Conservation (phyloP, 2,329 filamentous ascomycete species). For the Sarocladiaceae sp. region DNA sequence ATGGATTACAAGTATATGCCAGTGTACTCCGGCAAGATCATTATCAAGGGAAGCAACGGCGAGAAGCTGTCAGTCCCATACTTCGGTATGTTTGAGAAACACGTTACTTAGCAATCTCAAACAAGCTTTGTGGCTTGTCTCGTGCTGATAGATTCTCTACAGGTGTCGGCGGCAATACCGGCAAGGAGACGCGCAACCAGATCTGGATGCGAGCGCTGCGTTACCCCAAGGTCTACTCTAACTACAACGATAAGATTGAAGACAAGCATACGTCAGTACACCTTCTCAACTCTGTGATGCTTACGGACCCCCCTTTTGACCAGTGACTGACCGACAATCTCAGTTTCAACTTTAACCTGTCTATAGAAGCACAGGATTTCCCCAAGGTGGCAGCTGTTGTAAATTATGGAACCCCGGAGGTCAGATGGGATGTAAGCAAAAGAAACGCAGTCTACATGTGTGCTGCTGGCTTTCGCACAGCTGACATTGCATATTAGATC, state of each 20-base stretch:
- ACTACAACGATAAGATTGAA: not conserved
- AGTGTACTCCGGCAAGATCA: slow-evolving; percentile 27
- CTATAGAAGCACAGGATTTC: not conserved
- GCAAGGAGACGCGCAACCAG: not conserved
- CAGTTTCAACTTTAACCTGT: not conserved
- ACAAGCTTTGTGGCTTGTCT: not conserved
- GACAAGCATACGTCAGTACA: not conserved
- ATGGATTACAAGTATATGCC: slow-evolving; percentile 12
- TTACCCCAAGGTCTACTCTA: not conserved
- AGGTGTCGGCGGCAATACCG: not conserved
- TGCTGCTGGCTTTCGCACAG: too few species aligned
- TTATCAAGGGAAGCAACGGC: slow-evolving; percentile 22
- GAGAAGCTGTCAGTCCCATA: slow-evolving; percentile 26
- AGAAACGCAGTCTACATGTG: not conserved
- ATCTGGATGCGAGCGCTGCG: not conserved
- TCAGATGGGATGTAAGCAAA: not conserved
- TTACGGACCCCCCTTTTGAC: too few species aligned
- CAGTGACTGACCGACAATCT: not conserved
- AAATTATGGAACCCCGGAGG: not conserved
- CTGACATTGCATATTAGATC: too few species aligned
- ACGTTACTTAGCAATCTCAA: not conserved
- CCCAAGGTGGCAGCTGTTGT: not conserved
- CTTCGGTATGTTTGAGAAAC: slow-evolving; percentile 16
- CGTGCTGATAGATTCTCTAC: too few species aligned
- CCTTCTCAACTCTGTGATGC: not conserved